Base-by-base conservation (phyloP, 805 yeast species). In the Candida xyloterini region DNA sequence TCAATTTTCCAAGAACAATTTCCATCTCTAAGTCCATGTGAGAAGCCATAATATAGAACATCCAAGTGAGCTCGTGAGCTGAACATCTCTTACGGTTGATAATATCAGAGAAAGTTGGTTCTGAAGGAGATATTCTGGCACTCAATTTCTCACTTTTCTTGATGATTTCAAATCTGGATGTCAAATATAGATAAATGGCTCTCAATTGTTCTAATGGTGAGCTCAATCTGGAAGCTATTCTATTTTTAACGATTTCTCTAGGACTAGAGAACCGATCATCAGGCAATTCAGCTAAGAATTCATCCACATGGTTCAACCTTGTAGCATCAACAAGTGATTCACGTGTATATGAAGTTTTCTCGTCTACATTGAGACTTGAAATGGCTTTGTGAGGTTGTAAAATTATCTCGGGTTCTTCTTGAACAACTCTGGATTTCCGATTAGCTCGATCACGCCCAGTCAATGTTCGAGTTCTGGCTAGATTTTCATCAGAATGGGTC, bases 1-100 rank as follows among this genome's bases (percentile, higher is more conserved):
- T 87, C 65, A 90, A 72, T 54, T 84, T 85, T 4, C 99, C 99
- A 18, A 79, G 66, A 2, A 93, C 79, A 1, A 88, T 71, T 44
- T 85, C 93, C 48, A 88, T 77, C 7, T 82, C 79, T 27, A 93
- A 71, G 9, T 82, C 80, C 35, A 90, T 66, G 0, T 81, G 70
- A 38, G 74, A 79, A 33, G 91, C 78, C 67, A 93, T 76, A 43
- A 78, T 75, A 45, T 80, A 79, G 59, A 88, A 84, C 15, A 88
- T 62, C 67, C 84, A 79, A 8, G 93, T 87, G 40, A 91, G 59
- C 55, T 88, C 95, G 50, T 76, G 82, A 4, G 60, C 39, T 3
- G 67, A 52, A 37, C 67, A 62, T 27, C 25, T 31, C 23, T 51
- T 50, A 6, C 51, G 35, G 32, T 50, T 56, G 22, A 64, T 44